Evolutionary conservation across 2,329 filamentous ascomycete genomes (phyloP).

Genomic region (Verticillium tricorpus): DNA sequence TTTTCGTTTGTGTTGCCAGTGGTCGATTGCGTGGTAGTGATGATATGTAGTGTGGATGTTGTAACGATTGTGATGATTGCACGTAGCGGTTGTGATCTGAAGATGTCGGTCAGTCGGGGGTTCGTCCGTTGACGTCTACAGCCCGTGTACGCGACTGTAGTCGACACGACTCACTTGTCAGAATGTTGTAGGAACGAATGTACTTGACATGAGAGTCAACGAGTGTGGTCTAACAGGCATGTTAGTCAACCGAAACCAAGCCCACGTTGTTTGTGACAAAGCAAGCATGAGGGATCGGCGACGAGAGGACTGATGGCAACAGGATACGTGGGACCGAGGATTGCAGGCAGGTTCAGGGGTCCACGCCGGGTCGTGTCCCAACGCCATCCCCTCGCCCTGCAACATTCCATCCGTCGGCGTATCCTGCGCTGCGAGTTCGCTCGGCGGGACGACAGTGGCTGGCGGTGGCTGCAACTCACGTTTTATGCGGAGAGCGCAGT

Average conservation of each 20-base stretch:
- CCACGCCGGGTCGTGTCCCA: background rate
- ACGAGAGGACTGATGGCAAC: background rate
- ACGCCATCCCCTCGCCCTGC: background rate
- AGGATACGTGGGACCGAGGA: background rate
- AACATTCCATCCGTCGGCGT: background rate
- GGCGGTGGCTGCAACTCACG: conserved; percentile 40
- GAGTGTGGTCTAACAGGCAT: conserved; percentile 33
- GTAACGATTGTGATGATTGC: conserved; percentile 10
- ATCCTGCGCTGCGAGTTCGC: background rate
- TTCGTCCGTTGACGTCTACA: conserved; percentile 4
- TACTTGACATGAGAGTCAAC: conserved; percentile 54
- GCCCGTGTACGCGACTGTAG: background rate
- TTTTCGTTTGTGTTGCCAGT: conserved; percentile 17
- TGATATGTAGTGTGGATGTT: background rate
- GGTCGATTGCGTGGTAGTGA: background rate
- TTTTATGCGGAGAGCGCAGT: conserved; percentile 19
- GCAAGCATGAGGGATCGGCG: background rate
- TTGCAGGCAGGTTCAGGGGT: background rate
- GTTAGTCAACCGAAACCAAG: background rate
- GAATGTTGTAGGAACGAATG: conserved; percentile 47
- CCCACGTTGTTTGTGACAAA: background rate
- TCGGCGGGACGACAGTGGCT: background rate
- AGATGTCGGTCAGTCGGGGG: conserved; percentile 3
- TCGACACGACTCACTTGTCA: conserved; percentile 39
- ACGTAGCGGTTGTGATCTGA: background rate